Percentiles rank a stretch among this genome's conserved stretches.
These are phyloP conservation scores for Geotrichum restrictum DNA, from an alignment of 1,139 yeast genomes.

Conservation along the genomic window DNA sequence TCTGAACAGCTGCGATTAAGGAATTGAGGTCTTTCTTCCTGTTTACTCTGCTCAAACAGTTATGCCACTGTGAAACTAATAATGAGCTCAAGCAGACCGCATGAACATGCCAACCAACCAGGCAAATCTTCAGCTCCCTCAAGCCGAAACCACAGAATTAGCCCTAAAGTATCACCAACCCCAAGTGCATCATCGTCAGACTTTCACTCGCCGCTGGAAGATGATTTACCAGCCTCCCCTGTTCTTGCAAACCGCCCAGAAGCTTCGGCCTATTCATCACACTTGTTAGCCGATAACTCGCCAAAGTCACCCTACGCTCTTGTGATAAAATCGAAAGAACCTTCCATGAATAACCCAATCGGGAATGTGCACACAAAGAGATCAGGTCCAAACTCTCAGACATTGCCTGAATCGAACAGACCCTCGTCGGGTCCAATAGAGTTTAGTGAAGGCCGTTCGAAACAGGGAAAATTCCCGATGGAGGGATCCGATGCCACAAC, in stretches of 20 bases:
- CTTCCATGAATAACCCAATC: neutral
- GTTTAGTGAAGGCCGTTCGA: neutral
- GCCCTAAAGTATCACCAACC: neutral
- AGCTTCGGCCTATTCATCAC: constrained; percentile 11
- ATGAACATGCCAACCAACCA: neutral
- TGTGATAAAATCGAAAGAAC: neutral
- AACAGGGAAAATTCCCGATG: constrained; percentile 5
- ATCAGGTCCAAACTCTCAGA: neutral
- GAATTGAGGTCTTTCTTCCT: neutral
- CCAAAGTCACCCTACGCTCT: neutral
- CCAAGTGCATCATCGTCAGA: constrained; percentile 13
- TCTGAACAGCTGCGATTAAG: neutral
- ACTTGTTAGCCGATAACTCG: neutral
- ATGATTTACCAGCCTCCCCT: constrained; percentile 10
- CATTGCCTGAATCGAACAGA: neutral
- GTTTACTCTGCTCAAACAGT: neutral
- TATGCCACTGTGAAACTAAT: neutral
- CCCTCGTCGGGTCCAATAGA: neutral
- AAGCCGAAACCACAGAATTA: too few relatives aligned
- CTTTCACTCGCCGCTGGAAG: constrained; percentile 11
- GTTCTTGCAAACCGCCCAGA: constrained; percentile 10
- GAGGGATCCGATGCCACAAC: neutral
- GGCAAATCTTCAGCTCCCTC: neutral
- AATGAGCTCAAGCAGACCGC: constrained; percentile 1
- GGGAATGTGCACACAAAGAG: neutral